Conservation (phyloP, 352 stramenopile species). For the Globisporangium solare region DNA sequence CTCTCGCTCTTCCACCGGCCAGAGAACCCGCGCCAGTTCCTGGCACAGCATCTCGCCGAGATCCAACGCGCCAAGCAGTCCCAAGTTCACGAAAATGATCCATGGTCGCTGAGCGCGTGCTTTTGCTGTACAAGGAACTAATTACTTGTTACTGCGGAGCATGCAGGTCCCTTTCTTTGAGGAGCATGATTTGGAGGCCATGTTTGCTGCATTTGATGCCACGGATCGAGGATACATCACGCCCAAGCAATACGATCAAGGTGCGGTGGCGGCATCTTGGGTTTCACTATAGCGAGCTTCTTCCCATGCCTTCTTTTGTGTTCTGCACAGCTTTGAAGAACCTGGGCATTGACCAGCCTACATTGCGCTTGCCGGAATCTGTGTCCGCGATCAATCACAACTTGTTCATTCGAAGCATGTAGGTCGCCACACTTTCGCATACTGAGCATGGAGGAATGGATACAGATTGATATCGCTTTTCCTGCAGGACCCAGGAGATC, state of each 20-base stretch:
- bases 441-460: neutral
- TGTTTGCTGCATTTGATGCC: constrained; percentile 73
- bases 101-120: neutral
- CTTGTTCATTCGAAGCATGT: constrained; percentile 72
- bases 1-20: constrained; percentile 63
- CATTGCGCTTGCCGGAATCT: constrained; percentile 56
- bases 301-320: neutral
- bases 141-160: neutral
- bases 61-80: constrained; percentile 53
- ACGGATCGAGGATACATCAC: constrained; percentile 66
- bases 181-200: constrained; percentile 62
- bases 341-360: constrained; percentile 62
- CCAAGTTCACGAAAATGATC: constrained; percentile 35
- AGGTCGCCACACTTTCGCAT: constrained; percentile 6
- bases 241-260: constrained; percentile 63
- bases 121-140: neutral
- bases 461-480: neutral
- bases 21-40: constrained; percentile 51
- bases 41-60: constrained; percentile 50
- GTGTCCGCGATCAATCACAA: constrained; percentile 48
- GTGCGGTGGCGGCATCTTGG: constrained; percentile 3
- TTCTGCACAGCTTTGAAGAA: constrained; percentile 36
- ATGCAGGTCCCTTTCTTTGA: constrained; percentile 62
- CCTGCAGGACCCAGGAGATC: constrained; percentile 52
- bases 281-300: neutral